A percentile compares a stretch with the other conserved stretches of the same genome.
Evolutionary conservation across 805 yeast species (phyloP).

Genomic region (Suhomyces prunicola): DNA sequence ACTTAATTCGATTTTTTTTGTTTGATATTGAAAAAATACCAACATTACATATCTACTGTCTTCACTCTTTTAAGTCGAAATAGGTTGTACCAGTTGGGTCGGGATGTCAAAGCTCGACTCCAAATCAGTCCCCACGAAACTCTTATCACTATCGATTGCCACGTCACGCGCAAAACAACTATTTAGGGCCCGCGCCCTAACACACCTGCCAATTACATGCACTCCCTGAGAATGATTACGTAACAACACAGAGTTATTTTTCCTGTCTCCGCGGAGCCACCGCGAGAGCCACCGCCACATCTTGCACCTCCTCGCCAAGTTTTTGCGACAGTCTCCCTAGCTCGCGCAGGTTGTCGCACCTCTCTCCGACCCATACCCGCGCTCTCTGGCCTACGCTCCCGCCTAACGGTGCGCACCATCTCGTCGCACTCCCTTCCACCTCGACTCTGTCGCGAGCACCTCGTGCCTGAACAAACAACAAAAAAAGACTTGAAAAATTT

Average conservation of each 20-base stretch:
- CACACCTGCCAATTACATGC: neutral
- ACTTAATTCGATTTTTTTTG: neutral
- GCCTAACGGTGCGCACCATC: neutral
- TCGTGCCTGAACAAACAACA: neutral
- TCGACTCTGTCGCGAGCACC: neutral
- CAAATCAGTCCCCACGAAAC: too few relatives aligned
- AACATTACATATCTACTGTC: neutral
- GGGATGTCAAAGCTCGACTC: too few relatives aligned
- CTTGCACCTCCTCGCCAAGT: neutral
- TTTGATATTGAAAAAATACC: neutral
- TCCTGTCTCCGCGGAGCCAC: neutral
- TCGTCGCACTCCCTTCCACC: neutral
- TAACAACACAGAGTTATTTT: neutral
- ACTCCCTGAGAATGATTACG: neutral
- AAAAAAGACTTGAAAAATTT: constrained; percentile 1
- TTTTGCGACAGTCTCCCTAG: neutral
- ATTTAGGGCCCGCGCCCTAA: neutral
- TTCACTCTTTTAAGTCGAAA: neutral
- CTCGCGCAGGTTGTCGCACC: neutral
- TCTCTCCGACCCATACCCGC: neutral
- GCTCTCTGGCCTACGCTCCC: neutral
- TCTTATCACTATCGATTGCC: too few relatives aligned
- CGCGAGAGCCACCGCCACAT: neutral
- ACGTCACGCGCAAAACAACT: neutral
- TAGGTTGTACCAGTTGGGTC: too few relatives aligned